Evolutionary conservation across 163 green algal genomes (phyloP).

Genomic region (Scenedesmus sp.): DNA sequence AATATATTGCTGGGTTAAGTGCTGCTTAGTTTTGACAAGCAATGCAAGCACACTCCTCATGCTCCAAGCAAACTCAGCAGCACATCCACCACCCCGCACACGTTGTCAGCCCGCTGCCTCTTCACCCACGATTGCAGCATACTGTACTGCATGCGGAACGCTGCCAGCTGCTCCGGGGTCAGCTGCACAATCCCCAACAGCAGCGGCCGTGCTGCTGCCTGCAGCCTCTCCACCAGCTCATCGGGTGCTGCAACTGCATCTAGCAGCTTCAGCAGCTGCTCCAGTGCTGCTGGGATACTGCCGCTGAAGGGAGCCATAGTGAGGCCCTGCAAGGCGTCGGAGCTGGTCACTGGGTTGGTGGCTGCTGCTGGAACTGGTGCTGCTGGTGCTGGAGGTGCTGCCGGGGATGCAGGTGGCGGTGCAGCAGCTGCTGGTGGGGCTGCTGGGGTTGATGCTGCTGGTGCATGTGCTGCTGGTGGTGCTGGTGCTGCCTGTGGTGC

Average conservation of each 20-base stretch:
- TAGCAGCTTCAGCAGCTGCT: neutral
- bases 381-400: no score
- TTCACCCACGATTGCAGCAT: neutral
- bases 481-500: no score
- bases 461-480: no score
- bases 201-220: neutral
- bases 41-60: neutral
- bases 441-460: no score
- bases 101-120: neutral
- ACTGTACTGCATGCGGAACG: neutral
- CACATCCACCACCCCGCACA: neutral
- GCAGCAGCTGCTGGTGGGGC: no score
- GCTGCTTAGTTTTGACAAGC: no score
- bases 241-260: neutral
- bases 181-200: neutral
- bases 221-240: neutral
- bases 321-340: neutral
- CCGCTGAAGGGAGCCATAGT: neutral
- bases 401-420: no score
- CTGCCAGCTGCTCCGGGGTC: neutral
- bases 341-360: no score
- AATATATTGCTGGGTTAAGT: no score
- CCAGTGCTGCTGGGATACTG: neutral
- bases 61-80: neutral
- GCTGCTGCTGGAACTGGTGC: no score